phyloP scores from a whole-genome alignment of 305 asterid species.

The Solanum hybrid region DNA sequence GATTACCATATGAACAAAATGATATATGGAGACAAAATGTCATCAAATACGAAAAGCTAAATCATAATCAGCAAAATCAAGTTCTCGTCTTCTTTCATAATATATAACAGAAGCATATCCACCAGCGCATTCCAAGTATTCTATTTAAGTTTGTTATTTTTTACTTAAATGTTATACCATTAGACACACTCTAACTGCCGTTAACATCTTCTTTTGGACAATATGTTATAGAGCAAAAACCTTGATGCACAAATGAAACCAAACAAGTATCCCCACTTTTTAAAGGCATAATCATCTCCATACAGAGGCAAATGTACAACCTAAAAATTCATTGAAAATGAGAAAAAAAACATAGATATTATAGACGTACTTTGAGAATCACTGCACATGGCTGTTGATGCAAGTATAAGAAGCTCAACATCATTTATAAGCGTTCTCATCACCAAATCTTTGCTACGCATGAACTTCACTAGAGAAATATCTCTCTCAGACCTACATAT shows the following conservation, averaged over 20 bases:
- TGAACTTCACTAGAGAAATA: neutral
- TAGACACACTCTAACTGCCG: neutral
- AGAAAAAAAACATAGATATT: neutral
- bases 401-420: neutral
- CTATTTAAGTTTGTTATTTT: neutral
- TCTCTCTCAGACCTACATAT: neutral
- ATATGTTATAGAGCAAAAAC: neutral
- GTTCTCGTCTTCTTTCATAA: too few species aligned
- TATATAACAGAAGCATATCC: neutral
- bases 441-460: neutral
- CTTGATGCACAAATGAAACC: neutral
- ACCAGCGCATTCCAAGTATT: too few species aligned
- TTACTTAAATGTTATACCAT: neutral
- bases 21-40: too few species aligned
- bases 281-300: neutral
- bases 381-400: neutral
- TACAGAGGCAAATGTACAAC: neutral
- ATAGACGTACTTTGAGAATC: neutral
- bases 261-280: neutral
- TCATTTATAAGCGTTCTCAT: neutral
- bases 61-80: neutral
- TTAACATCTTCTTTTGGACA: neutral
- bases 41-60: neutral
- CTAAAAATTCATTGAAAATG: neutral
- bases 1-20: neutral